Evolutionary conservation across 371 early-diverging fungal genomes (phyloP).

Genomic region (Mortierella sp.): DNA sequence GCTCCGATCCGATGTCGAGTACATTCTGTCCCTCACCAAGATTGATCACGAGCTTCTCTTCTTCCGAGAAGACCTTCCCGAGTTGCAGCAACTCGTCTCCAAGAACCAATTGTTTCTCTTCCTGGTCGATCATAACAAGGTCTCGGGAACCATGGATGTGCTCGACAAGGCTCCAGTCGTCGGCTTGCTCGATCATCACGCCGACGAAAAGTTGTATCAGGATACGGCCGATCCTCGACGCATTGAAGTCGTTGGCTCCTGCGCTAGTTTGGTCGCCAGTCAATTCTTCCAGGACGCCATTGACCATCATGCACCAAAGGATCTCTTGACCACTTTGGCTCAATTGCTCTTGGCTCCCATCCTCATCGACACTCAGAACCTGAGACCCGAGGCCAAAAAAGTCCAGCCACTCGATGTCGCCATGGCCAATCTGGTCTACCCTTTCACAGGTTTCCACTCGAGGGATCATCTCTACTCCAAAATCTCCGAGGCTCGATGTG

Average conservation of each 20-base stretch:
- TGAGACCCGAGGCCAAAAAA: conserved; percentile 65
- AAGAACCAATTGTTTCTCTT: conserved; percentile 30
- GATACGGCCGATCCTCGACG: conserved; percentile 56
- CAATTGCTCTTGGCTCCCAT: conserved; percentile 70
- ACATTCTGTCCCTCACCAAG: conserved; percentile 55
- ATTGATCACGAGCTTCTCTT: conserved; percentile 22
- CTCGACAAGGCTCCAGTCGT: conserved; percentile 53
- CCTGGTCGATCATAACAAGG: conserved; percentile 73
- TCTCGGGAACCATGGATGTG: conserved; percentile 58
- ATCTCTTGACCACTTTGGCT: conserved; percentile 50
- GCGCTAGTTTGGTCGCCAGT: conserved; percentile 64
- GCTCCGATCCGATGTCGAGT: conserved; percentile 73
- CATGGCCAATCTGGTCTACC: conserved; percentile 54
- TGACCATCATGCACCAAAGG: background rate
- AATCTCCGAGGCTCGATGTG: conserved; percentile 67
- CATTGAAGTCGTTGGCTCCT: conserved; percentile 72
- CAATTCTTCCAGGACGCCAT: conserved; percentile 16
- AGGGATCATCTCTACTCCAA: conserved; percentile 52
- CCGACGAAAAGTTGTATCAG: conserved; percentile 65
- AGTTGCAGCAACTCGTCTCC: conserved; percentile 44
- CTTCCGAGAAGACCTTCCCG: conserved; percentile 37
- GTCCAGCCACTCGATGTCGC: conserved; percentile 64
- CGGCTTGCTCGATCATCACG: conserved; percentile 82
- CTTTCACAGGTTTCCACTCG: conserved; percentile 10
- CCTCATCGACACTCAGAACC: conserved; percentile 75